Evolutionary conservation across 768 basidiomycete genomes (phyloP).

Genomic region (Pulveroboletus sp.): DNA sequence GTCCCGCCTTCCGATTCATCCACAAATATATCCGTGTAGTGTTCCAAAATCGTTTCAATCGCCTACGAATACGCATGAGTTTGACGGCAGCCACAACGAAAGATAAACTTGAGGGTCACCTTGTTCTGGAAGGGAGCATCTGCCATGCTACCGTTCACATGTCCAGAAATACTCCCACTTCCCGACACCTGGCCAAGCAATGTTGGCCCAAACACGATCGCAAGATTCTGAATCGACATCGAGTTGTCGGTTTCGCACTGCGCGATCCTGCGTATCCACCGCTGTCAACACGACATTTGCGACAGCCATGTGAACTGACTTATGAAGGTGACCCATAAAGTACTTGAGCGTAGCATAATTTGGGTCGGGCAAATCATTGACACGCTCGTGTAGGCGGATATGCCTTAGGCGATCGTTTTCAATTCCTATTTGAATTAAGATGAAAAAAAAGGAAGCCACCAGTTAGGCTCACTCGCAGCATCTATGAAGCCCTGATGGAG

Average conservation of each 20-base stretch:
- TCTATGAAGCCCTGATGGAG: slow-evolving; percentile 94
- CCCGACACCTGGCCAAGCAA: slow-evolving; percentile 72
- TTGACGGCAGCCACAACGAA: neutral
- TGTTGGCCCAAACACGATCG: slow-evolving; percentile 98
- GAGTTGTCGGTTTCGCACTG: slow-evolving; percentile 75
- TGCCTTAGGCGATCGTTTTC: slow-evolving; percentile 95
- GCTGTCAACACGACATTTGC: slow-evolving; percentile 6
- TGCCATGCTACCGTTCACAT: slow-evolving; percentile 54
- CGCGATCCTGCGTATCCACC: slow-evolving; percentile 54
- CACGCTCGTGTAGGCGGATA: slow-evolving; percentile 93
- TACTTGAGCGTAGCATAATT: slow-evolving; percentile 97
- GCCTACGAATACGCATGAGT: slow-evolving; percentile 48
- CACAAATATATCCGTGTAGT: slow-evolving; percentile 95
- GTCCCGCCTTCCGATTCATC: slow-evolving; percentile 63
- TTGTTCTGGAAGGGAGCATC: slow-evolving; percentile 72
- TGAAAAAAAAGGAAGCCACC: neutral
- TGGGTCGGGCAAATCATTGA: slow-evolving; percentile 97
- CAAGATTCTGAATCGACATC: slow-evolving; percentile 90
- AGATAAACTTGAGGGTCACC: slow-evolving; percentile 35
- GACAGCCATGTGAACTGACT: slow-evolving; percentile 42
- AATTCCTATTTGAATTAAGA: slow-evolving; percentile 48
- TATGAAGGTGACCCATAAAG: slow-evolving; percentile 90
- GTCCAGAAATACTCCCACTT: slow-evolving; percentile 40
- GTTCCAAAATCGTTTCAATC: slow-evolving; percentile 90
- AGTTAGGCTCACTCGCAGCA: slow-evolving; percentile 71